Base-by-base conservation (phyloP, 2,329 filamentous ascomycete genomes). In the Colletotrichum graminicola region DNA sequence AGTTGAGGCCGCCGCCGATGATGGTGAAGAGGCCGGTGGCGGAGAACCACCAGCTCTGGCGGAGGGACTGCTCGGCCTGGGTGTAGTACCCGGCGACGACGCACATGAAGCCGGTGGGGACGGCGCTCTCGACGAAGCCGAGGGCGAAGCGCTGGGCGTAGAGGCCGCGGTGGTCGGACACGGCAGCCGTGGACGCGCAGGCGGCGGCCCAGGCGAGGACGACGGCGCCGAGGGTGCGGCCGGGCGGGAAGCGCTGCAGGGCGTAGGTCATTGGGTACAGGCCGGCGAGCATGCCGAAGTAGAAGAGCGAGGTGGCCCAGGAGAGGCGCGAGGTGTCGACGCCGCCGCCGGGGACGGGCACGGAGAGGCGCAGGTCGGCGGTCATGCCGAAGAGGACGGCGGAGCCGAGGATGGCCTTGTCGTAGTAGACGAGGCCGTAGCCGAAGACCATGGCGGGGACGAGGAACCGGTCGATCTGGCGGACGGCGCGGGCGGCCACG, bases 261-360 rank as follows among this genome's bases (percentile, higher is more conserved):
- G 88, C 83, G 71, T 92, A 93, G 0, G 91, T 91, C 87, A 94
- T 90, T 1, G 92, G 92, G 73, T 93, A 94, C 3, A 93, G 82
- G 0, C 92, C 92, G 0, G 88, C 89, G 2, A 95, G 85, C 91
- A 93, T 93, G 47, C 92, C 92, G 75, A 94, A 94, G 82, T 94
- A 94, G 82, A 94, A 94, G 76, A 94, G 84, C 0, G 91, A 94
- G 0, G 92, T 94, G 2, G 92, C 92, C 92, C 92, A 94, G 74
- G 88, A 91, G 36, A 94, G 86, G 14, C 92, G 87, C 0, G 87
- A 86, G 0, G 93, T 94, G 76, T 92, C 88, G 21, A 87, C 87
- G 64, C 21, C 68, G 52, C 64, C 68, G 0, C 86, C 87, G 0
- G 87, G 85, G 0, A 91, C 90, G 1, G 75, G 78, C 0, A 81